These are phyloP conservation scores for Tetratostichococcus sp. DNA, from an alignment of 139 green algal genomes.

Conservation along the genomic window DNA sequence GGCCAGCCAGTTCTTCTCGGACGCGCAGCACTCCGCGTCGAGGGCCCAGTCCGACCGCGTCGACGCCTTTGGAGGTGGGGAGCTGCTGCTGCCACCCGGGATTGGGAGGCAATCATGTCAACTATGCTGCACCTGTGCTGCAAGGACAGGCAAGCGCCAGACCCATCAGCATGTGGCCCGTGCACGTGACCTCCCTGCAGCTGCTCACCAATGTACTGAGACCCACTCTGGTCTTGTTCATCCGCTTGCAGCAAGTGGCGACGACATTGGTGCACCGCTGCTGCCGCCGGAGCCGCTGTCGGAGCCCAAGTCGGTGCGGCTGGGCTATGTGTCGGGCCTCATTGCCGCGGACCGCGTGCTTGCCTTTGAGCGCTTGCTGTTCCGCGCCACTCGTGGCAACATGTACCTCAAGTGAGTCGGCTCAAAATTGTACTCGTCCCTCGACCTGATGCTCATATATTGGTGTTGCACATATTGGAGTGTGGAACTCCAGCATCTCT, in stretches of 20 bases:
- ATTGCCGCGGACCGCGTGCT: conserved; percentile 78
- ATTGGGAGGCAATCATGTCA: too few species aligned
- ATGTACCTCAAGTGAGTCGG: conserved; percentile 95
- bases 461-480: too few species aligned
- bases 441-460: too few species aligned
- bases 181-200: too few species aligned
- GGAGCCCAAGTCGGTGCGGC: conserved; percentile 62
- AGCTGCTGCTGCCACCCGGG: too few species aligned
- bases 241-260: neutral
- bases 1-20: conserved; percentile 86
- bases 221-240: too few species aligned
- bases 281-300: conserved; percentile 24
- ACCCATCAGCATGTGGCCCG: too few species aligned
- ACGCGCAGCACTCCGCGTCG: conserved; percentile 31
- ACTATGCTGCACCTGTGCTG: too few species aligned
- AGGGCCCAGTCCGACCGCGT: neutral
- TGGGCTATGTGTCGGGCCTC: conserved; percentile 91
- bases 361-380: conserved; percentile 94
- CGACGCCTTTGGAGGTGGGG: neutral
- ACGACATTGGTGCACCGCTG: conserved; percentile 48
- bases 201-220: too few species aligned
- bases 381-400: conserved; percentile 97
- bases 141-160: too few species aligned
- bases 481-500: too few species aligned
- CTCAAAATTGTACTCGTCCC: too few species aligned